These are phyloP conservation scores for Plasmodium yoelii DNA, from an alignment of 169 alveolate genomes.

Conservation along the genomic window DNA sequence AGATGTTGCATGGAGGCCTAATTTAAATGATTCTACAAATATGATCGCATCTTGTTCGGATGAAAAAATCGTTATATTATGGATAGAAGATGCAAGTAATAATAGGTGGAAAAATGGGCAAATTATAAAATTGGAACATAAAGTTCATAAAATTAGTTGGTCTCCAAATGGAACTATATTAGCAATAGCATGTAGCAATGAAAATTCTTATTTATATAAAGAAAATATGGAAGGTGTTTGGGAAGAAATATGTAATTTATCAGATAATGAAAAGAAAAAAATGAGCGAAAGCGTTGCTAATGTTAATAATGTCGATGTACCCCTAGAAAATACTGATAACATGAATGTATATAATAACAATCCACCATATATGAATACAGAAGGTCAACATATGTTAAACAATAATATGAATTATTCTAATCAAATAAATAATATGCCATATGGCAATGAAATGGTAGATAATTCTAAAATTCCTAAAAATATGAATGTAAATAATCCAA, in stretches of 20 bases:
- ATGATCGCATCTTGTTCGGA: constrained; percentile 87
- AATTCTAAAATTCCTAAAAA: too few species aligned
- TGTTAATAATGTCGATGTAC: neutral
- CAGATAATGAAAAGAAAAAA: constrained; percentile 24
- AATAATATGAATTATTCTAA: too few species aligned
- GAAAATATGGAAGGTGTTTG: constrained; percentile 81
- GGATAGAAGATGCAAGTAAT: constrained; percentile 78
- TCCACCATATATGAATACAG: neutral
- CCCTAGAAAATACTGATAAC: neutral
- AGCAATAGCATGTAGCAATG: constrained; percentile 80
- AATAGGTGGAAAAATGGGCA: constrained; percentile 69
- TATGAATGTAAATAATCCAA: neutral
- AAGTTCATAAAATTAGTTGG: constrained; percentile 76
- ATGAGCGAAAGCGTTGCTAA: neutral
- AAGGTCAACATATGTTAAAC: too few species aligned
- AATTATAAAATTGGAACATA: constrained; percentile 31
- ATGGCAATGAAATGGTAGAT: too few species aligned
- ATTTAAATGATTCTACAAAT: constrained; percentile 79
- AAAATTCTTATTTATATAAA: constrained; percentile 76
- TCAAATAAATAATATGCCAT: too few species aligned
- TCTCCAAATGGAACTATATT: constrained; percentile 82
- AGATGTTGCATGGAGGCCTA: constrained; percentile 92
- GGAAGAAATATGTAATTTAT: constrained; percentile 77
- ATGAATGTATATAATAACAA: neutral
- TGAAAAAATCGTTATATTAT: constrained; percentile 79